Percentiles rank a stretch among this genome's conserved stretches.
phyloP scores from a whole-genome alignment of 371 early-diverging fungal genomes.

The Rhizopus microsporus region DNA sequence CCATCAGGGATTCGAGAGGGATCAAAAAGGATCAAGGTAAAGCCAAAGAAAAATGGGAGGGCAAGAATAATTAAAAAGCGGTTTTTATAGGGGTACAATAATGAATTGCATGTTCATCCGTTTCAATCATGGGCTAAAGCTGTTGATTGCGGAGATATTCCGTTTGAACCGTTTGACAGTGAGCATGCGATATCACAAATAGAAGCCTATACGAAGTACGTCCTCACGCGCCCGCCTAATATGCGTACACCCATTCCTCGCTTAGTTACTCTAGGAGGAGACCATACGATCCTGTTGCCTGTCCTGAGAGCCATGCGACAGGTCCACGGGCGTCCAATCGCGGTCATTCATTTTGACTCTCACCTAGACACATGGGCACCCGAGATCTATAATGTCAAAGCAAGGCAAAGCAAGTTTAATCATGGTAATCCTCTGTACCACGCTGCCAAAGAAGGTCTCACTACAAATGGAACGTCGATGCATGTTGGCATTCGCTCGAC shows the following conservation, averaged over 20 bases:
- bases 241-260: constrained; percentile 30
- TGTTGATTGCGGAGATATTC: constrained; percentile 56
- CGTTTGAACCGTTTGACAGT: constrained; percentile 47
- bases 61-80: neutral
- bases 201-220: constrained; percentile 33
- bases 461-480: constrained; percentile 46
- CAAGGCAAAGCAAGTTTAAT: constrained; percentile 34
- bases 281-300: constrained; percentile 49
- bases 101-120: constrained; percentile 37
- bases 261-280: constrained; percentile 47
- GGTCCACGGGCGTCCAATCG: constrained; percentile 40
- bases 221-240: constrained; percentile 37
- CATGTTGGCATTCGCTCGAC: constrained; percentile 55
- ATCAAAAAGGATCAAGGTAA: constrained; percentile 42
- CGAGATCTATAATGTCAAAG: constrained; percentile 41
- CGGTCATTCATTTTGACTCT: constrained; percentile 56
- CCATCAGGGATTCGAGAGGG: constrained; percentile 52
- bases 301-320: constrained; percentile 40
- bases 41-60: neutral
- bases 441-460: constrained; percentile 53
- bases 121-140: constrained; percentile 52
- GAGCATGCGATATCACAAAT: constrained; percentile 50
- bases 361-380: constrained; percentile 56
- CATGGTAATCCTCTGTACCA: constrained; percentile 53
- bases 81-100: constrained; percentile 38